Evolutionary conservation across 306 rosid genomes (phyloP).

Genomic region (Cajanus cajan): DNA sequence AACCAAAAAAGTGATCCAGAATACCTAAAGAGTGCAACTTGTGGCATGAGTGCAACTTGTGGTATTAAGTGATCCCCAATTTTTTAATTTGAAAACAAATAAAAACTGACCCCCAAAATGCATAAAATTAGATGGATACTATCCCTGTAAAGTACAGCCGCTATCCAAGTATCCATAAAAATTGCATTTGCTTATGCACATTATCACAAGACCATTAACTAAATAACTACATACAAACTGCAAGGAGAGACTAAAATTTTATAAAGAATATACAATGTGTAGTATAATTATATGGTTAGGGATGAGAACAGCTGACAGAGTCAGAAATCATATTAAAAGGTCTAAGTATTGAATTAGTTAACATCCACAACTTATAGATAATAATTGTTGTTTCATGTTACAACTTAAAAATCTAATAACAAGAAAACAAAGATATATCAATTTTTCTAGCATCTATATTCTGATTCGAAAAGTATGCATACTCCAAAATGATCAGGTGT

Average conservation of each 20-base stretch:
- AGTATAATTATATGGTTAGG: background rate
- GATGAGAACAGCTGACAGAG: background rate
- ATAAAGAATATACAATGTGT: background rate
- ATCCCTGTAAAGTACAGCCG: background rate
- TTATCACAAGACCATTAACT: background rate
- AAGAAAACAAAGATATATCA: background rate
- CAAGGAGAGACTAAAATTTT: background rate
- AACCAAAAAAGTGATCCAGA: background rate
- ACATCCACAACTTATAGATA: background rate
- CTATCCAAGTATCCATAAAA: constrained; percentile 2
- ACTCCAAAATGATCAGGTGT: background rate
- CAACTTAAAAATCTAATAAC: background rate
- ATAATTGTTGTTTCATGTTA: background rate
- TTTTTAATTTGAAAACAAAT: background rate
- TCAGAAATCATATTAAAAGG: background rate
- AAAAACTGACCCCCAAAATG: background rate
- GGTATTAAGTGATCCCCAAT: background rate
- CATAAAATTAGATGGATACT: background rate
- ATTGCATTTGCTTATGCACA: background rate
- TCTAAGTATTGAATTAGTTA: background rate
- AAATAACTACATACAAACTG: background rate
- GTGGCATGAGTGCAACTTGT: too few species aligned
- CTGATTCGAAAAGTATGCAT: background rate
- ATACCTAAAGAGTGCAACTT: background rate
- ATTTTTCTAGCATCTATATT: background rate